Conservation (phyloP, 73 alveolate genomes). For the Paraurostyla sp. region DNA sequence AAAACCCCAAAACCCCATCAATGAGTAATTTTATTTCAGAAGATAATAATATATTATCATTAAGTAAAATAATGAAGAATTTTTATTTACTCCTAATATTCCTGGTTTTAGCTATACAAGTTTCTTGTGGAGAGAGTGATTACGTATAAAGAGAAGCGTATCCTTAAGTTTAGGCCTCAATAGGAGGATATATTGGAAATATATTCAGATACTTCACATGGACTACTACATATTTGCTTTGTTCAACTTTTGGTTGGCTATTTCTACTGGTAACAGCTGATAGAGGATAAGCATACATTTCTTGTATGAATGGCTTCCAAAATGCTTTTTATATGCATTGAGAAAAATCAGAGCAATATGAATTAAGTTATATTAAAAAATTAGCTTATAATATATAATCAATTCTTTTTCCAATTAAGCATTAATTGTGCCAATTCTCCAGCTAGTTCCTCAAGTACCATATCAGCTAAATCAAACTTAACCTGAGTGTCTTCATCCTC, state of each 20-base stretch:
- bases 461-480: constrained; percentile 80
- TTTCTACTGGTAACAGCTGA: not conserved
- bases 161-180: no score
- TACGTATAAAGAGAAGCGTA: no score
- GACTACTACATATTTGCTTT: not conserved
- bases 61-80: no score
- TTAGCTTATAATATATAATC: not conserved
- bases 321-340: not conserved
- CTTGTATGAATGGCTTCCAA: constrained; percentile 10
- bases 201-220: constrained; percentile 36
- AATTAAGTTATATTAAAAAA: not conserved
- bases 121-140: no score
- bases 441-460: constrained; percentile 66
- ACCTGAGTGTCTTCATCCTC: constrained; percentile 77
- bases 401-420: not conserved
- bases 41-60: no score
- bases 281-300: constrained; percentile 22
- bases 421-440: constrained; percentile 58
- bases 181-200: not conserved
- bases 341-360: not conserved
- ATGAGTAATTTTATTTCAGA: no score
- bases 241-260: constrained; percentile 26
- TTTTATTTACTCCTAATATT: no score
- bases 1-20: no score
- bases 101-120: no score